These are phyloP conservation scores for Gardenia jasminoides DNA, from an alignment of 257 asterid species.

Conservation along the genomic window DNA sequence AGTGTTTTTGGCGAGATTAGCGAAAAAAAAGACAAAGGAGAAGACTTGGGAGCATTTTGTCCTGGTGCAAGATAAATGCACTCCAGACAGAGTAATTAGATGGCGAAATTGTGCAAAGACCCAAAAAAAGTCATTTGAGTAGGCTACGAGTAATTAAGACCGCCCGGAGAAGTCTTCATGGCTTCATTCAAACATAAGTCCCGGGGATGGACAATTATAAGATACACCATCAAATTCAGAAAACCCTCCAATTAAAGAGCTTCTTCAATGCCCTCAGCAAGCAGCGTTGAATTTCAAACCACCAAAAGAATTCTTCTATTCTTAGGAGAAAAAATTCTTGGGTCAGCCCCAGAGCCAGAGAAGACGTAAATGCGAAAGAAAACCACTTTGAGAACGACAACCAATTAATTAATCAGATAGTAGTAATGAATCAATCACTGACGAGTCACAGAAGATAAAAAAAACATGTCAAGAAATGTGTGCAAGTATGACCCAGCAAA, in stretches of 20 bases:
- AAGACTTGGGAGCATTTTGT: too few relatives aligned
- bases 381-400: background rate
- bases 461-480: slow-evolving; percentile 13
- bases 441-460: background rate
- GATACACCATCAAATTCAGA: background rate
- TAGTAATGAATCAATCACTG: background rate
- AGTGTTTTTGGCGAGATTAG: too few relatives aligned
- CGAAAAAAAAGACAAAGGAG: too few relatives aligned
- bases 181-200: background rate
- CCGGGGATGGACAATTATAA: background rate
- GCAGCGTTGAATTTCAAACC: background rate
- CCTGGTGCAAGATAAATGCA: too few relatives aligned
- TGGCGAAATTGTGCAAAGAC: too few relatives aligned
- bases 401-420: background rate
- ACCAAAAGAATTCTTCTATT: background rate
- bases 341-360: background rate
- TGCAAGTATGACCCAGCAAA: slow-evolving; percentile 4
- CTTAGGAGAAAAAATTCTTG: too few relatives aligned
- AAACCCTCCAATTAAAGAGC: too few relatives aligned
- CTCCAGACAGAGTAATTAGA: background rate
- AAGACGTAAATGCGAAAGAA: slow-evolving; percentile 4
- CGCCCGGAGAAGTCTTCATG: background rate
- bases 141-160: background rate
- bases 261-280: background rate
- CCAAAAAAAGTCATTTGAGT: background rate